Percentiles rank a stretch among this genome's conserved stretches.
These are phyloP conservation scores for Massarina eburnea DNA, from an alignment of 2,329 filamentous ascomycete species.

Conservation along the genomic window DNA sequence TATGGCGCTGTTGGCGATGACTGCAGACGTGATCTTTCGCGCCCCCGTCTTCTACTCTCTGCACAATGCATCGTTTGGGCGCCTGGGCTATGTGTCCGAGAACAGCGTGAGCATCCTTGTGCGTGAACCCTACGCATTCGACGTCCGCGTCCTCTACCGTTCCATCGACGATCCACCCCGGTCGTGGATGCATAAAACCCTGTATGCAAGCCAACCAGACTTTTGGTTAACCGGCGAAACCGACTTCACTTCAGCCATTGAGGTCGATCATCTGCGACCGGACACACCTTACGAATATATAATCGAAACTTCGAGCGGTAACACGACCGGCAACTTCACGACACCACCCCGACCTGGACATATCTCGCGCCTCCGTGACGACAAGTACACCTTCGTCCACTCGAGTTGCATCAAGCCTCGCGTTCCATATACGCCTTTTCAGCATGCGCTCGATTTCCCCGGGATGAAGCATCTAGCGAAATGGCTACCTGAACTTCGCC, in stretches of 20 bases:
- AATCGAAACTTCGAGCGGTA: slow-evolving; percentile 68
- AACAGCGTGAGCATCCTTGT: slow-evolving; percentile 78
- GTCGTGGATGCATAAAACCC: slow-evolving; percentile 36
- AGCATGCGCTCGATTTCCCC: slow-evolving; percentile 78
- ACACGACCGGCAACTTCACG: slow-evolving; percentile 79
- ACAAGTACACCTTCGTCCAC: slow-evolving; percentile 84
- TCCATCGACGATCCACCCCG: slow-evolving; percentile 27
- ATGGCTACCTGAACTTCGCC: slow-evolving; percentile 69
- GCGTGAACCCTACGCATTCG: slow-evolving; percentile 74
- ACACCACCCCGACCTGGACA: slow-evolving; percentile 72
- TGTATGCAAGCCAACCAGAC: slow-evolving; percentile 32
- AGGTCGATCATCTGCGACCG: slow-evolving; percentile 66
- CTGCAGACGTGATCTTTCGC: slow-evolving; percentile 76
- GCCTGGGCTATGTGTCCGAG: slow-evolving; percentile 84
- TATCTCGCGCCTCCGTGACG: slow-evolving; percentile 58
- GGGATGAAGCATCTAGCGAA: slow-evolving; percentile 76
- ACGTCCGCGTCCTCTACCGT: slow-evolving; percentile 55
- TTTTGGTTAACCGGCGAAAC: slow-evolving; percentile 69
- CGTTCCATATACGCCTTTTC: slow-evolving; percentile 84
- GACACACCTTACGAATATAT: slow-evolving; percentile 80
- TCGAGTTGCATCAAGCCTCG: slow-evolving; percentile 91
- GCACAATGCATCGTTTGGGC: slow-evolving; percentile 78
- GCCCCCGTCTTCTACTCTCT: slow-evolving; percentile 69
- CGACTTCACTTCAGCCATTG: slow-evolving; percentile 77
- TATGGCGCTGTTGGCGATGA: slow-evolving; percentile 65